Conservation (phyloP, 768 basidiomycete species). For the Phanerochaete sordida region DNA sequence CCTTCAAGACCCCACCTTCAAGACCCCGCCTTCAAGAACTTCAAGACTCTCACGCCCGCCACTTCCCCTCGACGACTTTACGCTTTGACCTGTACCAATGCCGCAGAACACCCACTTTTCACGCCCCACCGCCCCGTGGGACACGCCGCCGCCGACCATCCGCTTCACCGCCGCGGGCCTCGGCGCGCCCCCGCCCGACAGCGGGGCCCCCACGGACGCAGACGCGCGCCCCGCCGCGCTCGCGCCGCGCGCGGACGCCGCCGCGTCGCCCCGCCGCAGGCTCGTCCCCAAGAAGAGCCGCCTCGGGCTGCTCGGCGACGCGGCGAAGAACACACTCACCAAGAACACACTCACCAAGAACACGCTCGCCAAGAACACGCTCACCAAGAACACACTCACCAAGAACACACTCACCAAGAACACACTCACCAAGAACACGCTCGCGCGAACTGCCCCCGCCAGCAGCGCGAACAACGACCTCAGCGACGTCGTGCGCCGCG, state of each 20-base stretch:
- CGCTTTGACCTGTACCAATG: neutral
- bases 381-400: too few relatives aligned
- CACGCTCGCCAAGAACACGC: too few relatives aligned
- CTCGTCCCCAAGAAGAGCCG: slow-evolving; percentile 76
- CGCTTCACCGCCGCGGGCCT: slow-evolving; percentile 66
- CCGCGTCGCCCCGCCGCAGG: slow-evolving; percentile 30
- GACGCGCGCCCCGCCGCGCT: slow-evolving; percentile 21
- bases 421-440: too few relatives aligned
- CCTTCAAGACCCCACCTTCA: too few relatives aligned
- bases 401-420: too few relatives aligned
- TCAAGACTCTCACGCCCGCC: neutral
- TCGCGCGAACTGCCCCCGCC: too few relatives aligned
- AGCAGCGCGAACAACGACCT: slow-evolving; percentile 36
- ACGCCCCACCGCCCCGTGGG: slow-evolving; percentile 12
- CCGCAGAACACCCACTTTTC: neutral
- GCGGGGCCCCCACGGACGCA: neutral
- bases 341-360: slow-evolving; percentile 23
- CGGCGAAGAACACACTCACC: slow-evolving; percentile 16
- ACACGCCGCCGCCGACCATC: slow-evolving; percentile 51
- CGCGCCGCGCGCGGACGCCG: slow-evolving; percentile 26
- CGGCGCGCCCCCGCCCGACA: slow-evolving; percentile 28
- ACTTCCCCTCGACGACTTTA: neutral
- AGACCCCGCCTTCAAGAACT: too few relatives aligned
- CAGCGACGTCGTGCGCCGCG: slow-evolving; percentile 59
- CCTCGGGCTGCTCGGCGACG: slow-evolving; percentile 44